A percentile compares a stretch with the other conserved stretches of the same genome.
Conservation (phyloP, 1,284 basidiomycete genomes). For the Trametes versicolor region DNA sequence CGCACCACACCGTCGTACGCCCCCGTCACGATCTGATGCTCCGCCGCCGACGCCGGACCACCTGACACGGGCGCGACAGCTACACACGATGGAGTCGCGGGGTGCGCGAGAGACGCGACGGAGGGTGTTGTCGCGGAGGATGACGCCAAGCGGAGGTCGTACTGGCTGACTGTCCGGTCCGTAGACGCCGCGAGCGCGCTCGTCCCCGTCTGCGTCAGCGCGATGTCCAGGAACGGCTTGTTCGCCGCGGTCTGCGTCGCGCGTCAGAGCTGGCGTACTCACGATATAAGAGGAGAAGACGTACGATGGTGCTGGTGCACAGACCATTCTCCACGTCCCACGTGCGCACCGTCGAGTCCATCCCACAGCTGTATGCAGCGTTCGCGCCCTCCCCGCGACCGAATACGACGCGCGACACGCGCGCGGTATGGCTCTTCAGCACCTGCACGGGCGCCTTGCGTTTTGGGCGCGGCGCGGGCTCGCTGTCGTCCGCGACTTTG, state of each 20-base stretch:
- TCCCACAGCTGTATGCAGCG: slow-evolving; percentile 74
- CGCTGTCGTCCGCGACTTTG: slow-evolving; percentile 48
- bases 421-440: slow-evolving; percentile 77
- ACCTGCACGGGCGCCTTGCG: slow-evolving; percentile 74
- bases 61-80: slow-evolving; percentile 45
- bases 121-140: slow-evolving; percentile 54
- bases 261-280: slow-evolving; percentile 1
- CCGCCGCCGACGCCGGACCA: slow-evolving; percentile 45
- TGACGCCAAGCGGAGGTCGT: slow-evolving; percentile 65
- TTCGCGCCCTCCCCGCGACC: slow-evolving; percentile 39
- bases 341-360: slow-evolving; percentile 77
- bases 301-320: slow-evolving; percentile 72
- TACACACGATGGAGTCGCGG: slow-evolving; percentile 81
- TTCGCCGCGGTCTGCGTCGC: slow-evolving; percentile 65
- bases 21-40: slow-evolving; percentile 80
- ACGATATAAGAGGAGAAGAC: slow-evolving; percentile 41
- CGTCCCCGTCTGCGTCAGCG: slow-evolving; percentile 51
- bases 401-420: slow-evolving; percentile 75
- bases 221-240: slow-evolving; percentile 75
- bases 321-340: slow-evolving; percentile 80
- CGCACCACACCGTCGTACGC: slow-evolving; percentile 86
- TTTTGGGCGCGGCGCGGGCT: slow-evolving; percentile 43
- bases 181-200: slow-evolving; percentile 69
- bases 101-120: slow-evolving; percentile 67
- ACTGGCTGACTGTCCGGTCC: slow-evolving; percentile 73